A percentile compares a stretch with the other conserved stretches of the same genome.
These are phyloP conservation scores for Yamadazyma scolyti DNA, from an alignment of 805 yeast species.

Conservation along the genomic window DNA sequence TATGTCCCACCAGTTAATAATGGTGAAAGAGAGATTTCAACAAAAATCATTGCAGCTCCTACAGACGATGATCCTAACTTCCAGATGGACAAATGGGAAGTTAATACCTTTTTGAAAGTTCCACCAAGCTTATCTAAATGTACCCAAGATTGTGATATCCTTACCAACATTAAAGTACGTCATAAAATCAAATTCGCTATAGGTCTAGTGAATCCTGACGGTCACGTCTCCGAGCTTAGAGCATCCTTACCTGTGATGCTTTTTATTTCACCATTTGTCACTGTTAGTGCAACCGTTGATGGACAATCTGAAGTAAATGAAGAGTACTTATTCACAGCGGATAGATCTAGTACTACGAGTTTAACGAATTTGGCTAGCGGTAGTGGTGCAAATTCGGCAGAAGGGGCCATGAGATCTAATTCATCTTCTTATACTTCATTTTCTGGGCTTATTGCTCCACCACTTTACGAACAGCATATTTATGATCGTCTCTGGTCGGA, in stretches of 20 bases:
- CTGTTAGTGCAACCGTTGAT: slow-evolving; percentile 47
- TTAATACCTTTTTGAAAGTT: slow-evolving; percentile 53
- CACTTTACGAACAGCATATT: slow-evolving; percentile 75
- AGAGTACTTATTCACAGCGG: slow-evolving; percentile 27
- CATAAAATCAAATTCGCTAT: slow-evolving; percentile 84
- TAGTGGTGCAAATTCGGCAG: slow-evolving; percentile 5
- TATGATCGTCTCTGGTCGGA: slow-evolving; percentile 79
- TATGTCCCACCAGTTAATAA: slow-evolving; percentile 52
- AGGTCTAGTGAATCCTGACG: slow-evolving; percentile 80
- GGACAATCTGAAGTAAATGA: slow-evolving; percentile 16
- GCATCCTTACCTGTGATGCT: slow-evolving; percentile 82
- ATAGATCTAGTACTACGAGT: slow-evolving; percentile 18
- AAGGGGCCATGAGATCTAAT: slow-evolving; percentile 14
- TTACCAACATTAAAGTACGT: slow-evolving; percentile 69
- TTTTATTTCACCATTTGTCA: slow-evolving; percentile 78
- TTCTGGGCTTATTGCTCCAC: slow-evolving; percentile 68
- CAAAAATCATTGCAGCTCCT: slow-evolving; percentile 44
- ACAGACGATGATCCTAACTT: slow-evolving; percentile 41
- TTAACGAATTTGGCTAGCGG: slow-evolving; percentile 15
- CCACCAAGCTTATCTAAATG: slow-evolving; percentile 74
- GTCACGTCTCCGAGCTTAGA: slow-evolving; percentile 86
- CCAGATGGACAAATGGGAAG: slow-evolving; percentile 66
- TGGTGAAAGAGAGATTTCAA: slow-evolving; percentile 58
- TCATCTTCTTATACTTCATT: slow-evolving; percentile 28
- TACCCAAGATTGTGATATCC: slow-evolving; percentile 83